Base-by-base conservation (phyloP, 2,329 filamentous ascomycete genomes). In the Penicillium capsulatum region DNA sequence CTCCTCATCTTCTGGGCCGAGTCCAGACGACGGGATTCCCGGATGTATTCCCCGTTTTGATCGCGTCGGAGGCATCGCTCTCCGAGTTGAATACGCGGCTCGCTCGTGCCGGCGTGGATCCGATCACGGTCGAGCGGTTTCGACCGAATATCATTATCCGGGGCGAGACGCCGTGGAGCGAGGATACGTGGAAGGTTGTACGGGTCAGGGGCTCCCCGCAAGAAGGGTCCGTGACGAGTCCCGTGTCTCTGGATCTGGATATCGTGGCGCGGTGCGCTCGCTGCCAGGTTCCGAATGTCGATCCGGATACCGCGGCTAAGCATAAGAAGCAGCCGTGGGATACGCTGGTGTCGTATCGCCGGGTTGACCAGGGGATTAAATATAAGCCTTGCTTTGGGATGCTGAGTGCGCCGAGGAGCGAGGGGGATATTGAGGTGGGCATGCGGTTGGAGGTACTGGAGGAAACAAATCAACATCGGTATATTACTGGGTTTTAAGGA, bases 331-430 rank as follows among this genome's bases (percentile, higher is more conserved):
- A 83, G 66, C 79, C 79, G 5, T 83, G 79, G 79, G 71, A 80
- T 51, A 73, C 72, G 44, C 58, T 83, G 38, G 76, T 80, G 69
- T 75, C 74, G 52, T 82, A 79, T 59, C 64, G 79, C 7, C 60
- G 78, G 17, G 68, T 82, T 4, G 79, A 83, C 54, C 65, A 73
- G 50, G 79, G 79, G 0, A 70, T 77, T 17, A 81, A 71, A 61
- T 82, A 68, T 47, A 83, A 83, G 64, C 80, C 80, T 28, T 81
- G 79, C 50, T 83, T 82, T 66, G 80, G 80, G 1, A 83, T 83
- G 80, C 57, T 83, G 53, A 75, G 77, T 55, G 75, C 76, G 36
- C 79, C 80, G 11, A 67, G 73, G 44, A 68, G 65, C 30, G 74
- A 80, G 46, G 77, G 76, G 0, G 57, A 65, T 33, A 54, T 83